phyloP scores from a whole-genome alignment of 2,329 filamentous ascomycete species.

The Trichoderma harzianum region DNA sequence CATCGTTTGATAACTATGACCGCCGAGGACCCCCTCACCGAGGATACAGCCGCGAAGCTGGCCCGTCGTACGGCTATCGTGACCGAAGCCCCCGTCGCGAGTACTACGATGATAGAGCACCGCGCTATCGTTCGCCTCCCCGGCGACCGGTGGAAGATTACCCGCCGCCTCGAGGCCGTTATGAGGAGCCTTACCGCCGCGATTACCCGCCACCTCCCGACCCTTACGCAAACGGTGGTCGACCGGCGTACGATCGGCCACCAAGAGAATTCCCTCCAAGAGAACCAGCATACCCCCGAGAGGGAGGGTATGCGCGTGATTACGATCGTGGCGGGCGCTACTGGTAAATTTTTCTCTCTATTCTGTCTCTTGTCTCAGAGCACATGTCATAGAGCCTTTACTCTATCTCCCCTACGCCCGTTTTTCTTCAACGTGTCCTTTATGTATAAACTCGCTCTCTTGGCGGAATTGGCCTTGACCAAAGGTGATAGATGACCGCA shows the following conservation, averaged over 20 bases:
- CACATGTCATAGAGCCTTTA: not conserved
- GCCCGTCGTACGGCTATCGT: conserved; percentile 72
- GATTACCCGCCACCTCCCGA: conserved; percentile 65
- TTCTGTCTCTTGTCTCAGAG: not conserved
- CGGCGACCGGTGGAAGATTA: conserved; percentile 79
- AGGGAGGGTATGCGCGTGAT: conserved; percentile 42
- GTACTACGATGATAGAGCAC: conserved; percentile 81
- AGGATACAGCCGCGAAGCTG: conserved; percentile 70
- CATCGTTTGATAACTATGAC: conserved; percentile 75
- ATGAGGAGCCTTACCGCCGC: conserved; percentile 74
- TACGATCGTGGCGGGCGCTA: conserved; percentile 51
- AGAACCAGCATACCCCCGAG: conserved; percentile 39
- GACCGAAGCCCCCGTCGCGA: conserved; percentile 82
- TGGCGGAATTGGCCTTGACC: conserved; percentile 36
- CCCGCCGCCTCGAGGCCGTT: conserved; percentile 61
- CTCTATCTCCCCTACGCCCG: not conserved
- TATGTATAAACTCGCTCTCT: conserved; percentile 18
- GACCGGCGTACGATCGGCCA: conserved; percentile 52
- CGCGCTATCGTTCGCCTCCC: conserved; percentile 76
- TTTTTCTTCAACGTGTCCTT: not conserved
- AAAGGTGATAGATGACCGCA: conserved; percentile 33
- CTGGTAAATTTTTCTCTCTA: conserved; percentile 42
- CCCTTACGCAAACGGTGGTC: conserved; percentile 56
- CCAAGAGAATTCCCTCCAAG: conserved; percentile 50
- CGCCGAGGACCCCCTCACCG: conserved; percentile 73